Percentiles rank a stretch among this genome's conserved stretches.
Conservation (phyloP, 176 grass and related monocot genomes). For the Miscanthus lutarioriparius region DNA sequence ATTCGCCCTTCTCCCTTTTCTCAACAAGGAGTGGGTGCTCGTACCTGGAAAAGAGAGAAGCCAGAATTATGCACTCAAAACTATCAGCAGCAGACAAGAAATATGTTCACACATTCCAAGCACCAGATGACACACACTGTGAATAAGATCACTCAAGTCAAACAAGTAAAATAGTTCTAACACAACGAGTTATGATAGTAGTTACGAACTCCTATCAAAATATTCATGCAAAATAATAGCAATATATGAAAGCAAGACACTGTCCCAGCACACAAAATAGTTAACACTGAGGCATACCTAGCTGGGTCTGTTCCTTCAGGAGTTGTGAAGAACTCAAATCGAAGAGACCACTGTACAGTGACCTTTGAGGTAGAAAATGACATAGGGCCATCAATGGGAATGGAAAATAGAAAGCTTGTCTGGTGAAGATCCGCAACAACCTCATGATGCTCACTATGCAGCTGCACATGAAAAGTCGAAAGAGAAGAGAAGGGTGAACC, state of each 20-base stretch:
- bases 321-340: slow-evolving; percentile 92
- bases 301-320: slow-evolving; percentile 68
- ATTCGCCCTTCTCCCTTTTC: slow-evolving; percentile 92
- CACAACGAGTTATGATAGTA: not conserved
- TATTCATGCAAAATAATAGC: not conserved
- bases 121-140: not conserved
- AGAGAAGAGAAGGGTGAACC: not conserved
- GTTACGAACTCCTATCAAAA: not conserved
- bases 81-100: slow-evolving; percentile 11
- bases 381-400: slow-evolving; percentile 93
- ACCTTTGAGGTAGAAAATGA: slow-evolving; percentile 88
- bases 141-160: not conserved
- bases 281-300: slow-evolving; percentile 46
- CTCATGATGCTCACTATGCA: slow-evolving; percentile 94
- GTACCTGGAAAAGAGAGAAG: slow-evolving; percentile 55
- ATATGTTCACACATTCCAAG: not conserved
- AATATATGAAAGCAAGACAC: not conserved
- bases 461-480: slow-evolving; percentile 44
- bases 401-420: slow-evolving; percentile 95
- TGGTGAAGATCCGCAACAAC: slow-evolving; percentile 87
- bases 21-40: slow-evolving; percentile 87
- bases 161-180: not conserved
- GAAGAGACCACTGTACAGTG: slow-evolving; percentile 88
- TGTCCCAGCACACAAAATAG: not conserved
- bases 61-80: not conserved